Conservation (phyloP, 768 basidiomycete species). For the Lentinula raphanica region DNA sequence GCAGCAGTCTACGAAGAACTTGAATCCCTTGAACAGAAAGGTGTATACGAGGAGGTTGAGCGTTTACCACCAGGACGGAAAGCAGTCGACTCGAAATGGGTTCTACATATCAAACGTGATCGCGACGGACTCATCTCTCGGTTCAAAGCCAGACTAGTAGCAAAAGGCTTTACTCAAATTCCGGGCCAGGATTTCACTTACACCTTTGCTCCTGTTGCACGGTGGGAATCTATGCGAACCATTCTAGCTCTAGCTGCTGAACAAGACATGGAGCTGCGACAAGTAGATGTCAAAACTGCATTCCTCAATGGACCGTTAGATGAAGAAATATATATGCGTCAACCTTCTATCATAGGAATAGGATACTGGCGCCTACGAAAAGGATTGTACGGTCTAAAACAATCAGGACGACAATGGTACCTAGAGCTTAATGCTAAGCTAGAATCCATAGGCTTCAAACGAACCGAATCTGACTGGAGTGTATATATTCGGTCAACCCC, state of each 20-base stretch:
- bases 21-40: too few species aligned
- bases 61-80: too few species aligned
- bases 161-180: constrained; percentile 21
- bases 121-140: constrained; percentile 6
- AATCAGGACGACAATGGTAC: too few species aligned
- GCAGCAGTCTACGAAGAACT: too few species aligned
- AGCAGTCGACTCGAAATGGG: too few species aligned
- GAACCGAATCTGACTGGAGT: background rate
- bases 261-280: constrained; percentile 9
- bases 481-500: background rate
- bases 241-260: constrained; percentile 28
- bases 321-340: constrained; percentile 14
- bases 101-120: background rate
- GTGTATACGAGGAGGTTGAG: too few species aligned
- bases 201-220: too few species aligned
- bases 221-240: too few species aligned
- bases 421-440: too few species aligned
- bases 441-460: too few species aligned
- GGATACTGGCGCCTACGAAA: constrained; percentile 13
- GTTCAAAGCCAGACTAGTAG: constrained; percentile 17
- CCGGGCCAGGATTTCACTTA: constrained; percentile 21
- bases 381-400: constrained; percentile 24
- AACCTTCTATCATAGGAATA: constrained; percentile 9
- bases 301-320: constrained; percentile 19
- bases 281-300: too few species aligned